phyloP scores from a whole-genome alignment of 2,329 filamentous ascomycete species.

The Neonectria hederae region DNA sequence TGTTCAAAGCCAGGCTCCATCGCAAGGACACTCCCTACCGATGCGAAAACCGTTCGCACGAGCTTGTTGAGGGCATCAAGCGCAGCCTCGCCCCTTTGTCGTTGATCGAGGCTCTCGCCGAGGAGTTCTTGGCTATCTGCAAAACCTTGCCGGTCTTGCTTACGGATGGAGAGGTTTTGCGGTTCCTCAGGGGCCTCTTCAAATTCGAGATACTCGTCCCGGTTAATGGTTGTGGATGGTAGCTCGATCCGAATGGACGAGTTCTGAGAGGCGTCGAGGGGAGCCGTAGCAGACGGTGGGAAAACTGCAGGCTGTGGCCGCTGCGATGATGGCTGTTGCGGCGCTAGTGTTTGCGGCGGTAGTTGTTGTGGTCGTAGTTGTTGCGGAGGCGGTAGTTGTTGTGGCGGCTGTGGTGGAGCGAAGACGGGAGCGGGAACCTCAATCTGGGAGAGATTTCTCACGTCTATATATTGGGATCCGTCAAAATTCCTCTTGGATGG shows the following conservation, averaged over 20 bases:
- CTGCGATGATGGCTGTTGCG: slow-evolving; percentile 12
- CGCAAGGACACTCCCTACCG: slow-evolving; percentile 74
- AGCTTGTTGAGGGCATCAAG: slow-evolving; percentile 75
- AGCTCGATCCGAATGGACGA: slow-evolving; percentile 60
- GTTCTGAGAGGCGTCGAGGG: slow-evolving; percentile 29
- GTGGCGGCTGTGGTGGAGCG: slow-evolving; percentile 21
- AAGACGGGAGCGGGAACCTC: slow-evolving; percentile 29
- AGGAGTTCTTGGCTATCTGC: slow-evolving; percentile 66
- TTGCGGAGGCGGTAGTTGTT: slow-evolving; percentile 26
- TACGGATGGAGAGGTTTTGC: slow-evolving; percentile 60
- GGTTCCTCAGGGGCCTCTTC: slow-evolving; percentile 58
- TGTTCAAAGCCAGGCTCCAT: slow-evolving; percentile 65
- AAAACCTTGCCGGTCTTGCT: slow-evolving; percentile 60
- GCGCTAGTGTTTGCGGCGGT: slow-evolving; percentile 22
- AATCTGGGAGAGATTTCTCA: slow-evolving; percentile 37
- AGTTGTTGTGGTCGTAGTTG: slow-evolving; percentile 17
- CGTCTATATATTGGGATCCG: slow-evolving; percentile 49
- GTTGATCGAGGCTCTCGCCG: slow-evolving; percentile 76
- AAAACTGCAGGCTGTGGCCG: slow-evolving; percentile 15
- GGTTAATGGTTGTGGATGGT: slow-evolving; percentile 55
- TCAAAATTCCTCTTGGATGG: slow-evolving; percentile 55
- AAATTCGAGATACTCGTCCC: slow-evolving; percentile 62
- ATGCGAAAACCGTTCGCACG: slow-evolving; percentile 77
- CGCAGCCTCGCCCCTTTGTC: slow-evolving; percentile 80
- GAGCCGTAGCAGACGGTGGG: slow-evolving; percentile 7